Conservation (phyloP, 371 early-diverging fungal genomes). For the Lichtheimia ornata region DNA sequence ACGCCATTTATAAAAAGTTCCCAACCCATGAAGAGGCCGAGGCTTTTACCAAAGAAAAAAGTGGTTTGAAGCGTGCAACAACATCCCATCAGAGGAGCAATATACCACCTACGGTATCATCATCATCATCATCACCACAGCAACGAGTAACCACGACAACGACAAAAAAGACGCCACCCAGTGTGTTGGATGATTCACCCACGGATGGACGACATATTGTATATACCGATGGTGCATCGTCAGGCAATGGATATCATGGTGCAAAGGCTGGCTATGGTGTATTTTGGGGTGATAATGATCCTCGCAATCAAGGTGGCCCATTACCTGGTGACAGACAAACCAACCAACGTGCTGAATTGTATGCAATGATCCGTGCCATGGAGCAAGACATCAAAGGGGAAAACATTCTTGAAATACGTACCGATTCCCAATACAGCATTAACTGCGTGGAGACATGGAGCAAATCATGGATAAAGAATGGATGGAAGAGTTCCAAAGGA, state of each 20-base stretch:
- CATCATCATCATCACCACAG: not conserved
- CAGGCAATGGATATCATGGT: conserved; percentile 60
- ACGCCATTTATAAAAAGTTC: conserved; percentile 68
- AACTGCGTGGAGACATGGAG: conserved; percentile 73
- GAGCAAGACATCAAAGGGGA: conserved; percentile 40
- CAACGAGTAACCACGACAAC: not conserved
- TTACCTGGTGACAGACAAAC: conserved; percentile 68
- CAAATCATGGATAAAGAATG: conserved; percentile 63
- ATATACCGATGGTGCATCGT: conserved; percentile 84
- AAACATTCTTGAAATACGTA: conserved; percentile 52
- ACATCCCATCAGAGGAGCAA: not conserved
- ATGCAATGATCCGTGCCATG: conserved; percentile 71
- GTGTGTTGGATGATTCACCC: not conserved
- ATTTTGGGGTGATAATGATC: conserved; percentile 75
- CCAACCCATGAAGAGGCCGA: conserved; percentile 47
- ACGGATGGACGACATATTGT: conserved; percentile 26
- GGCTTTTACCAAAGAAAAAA: not conserved
- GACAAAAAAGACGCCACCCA: not conserved
- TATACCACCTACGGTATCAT: not conserved
- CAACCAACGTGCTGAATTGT: conserved; percentile 87
- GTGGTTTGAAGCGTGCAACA: not conserved
- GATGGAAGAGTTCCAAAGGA: conserved; percentile 60
- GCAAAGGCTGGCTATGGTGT: conserved; percentile 84
- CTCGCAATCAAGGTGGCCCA: conserved; percentile 73
- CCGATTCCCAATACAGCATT: conserved; percentile 75